Percentiles rank a stretch among this genome's conserved stretches.
Evolutionary conservation across 2,329 filamentous ascomycete species (phyloP).

Genomic region (Thielaviopsis populi): DNA sequence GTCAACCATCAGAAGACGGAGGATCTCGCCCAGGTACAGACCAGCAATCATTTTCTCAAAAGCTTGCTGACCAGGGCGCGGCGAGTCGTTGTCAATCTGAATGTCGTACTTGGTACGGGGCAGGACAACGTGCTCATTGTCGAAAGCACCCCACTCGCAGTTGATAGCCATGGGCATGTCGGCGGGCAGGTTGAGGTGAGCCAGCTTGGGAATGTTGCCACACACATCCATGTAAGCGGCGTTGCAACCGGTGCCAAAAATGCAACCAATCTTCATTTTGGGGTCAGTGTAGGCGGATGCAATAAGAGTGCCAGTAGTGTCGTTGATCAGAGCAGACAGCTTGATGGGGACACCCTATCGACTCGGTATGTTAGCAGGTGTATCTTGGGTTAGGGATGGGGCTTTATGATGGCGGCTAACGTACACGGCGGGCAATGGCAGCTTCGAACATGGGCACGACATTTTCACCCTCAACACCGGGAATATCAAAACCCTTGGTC

Average conservation of each 20-base stretch:
- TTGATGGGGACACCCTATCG: conserved; percentile 73
- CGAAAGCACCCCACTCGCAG: conserved; percentile 94
- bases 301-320: conserved; percentile 92
- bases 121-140: conserved; percentile 81
- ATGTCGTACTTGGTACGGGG: conserved; percentile 75
- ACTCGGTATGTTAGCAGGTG: conserved; percentile 17
- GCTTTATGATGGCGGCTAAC: conserved; percentile 12
- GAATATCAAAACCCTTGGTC: conserved; percentile 96
- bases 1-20: conserved; percentile 74
- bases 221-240: conserved; percentile 95
- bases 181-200: conserved; percentile 72
- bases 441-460: conserved; percentile 78
- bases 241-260: conserved; percentile 97
- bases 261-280: conserved; percentile 87
- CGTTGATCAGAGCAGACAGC: conserved; percentile 85
- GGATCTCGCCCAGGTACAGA: conserved; percentile 86
- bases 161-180: conserved; percentile 88
- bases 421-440: conserved; percentile 46
- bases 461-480: conserved; percentile 78
- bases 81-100: conserved; percentile 78
- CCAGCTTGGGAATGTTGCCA: conserved; percentile 84
- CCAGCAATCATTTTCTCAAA: conserved; percentile 98
- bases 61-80: conserved; percentile 81
- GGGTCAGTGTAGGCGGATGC: conserved; percentile 93
- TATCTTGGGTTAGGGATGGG: conserved; percentile 18